Evolutionary conservation across 139 green algal genomes (phyloP), one percentile per base, ranked within the genome.

Genomic region (Volvox reticuliferus): DNA sequence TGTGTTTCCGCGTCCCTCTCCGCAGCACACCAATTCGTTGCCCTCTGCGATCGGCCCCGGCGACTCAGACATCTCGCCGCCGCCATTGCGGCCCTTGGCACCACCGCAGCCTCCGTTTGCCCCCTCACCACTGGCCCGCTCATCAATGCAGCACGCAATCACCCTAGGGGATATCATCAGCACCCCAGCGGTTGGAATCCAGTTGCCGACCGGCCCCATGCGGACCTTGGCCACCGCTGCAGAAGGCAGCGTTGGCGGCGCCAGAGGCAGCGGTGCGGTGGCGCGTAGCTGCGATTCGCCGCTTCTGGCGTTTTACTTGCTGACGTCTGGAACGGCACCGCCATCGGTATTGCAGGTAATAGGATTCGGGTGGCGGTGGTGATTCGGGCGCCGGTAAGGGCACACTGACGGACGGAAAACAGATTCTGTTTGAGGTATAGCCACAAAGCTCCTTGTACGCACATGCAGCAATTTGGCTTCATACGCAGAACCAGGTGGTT

Each of bases 291-390:
- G 78, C 36, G 78, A 71, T 2, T 21, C 22, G 18, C 85, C 85
- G 19, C n/a, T 89, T 24, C 85, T 89, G 24, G 85, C 85, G 2
- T 71, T 73, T 5, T 89, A 89, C 69, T 14, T 89, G 37, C 69
- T 89, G 14, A 89, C 85, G 36, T 82, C 69, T 24, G 85, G 85
- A 1, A 1, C 85, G 28, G 71, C 85, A 26, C 12, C 85, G 69
- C 85, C 85, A 9, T 63, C 69, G 28, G 85, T 82, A 35, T 30
- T 89, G 44, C 85, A 89, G 85, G 85, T 81, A 55, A 33, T 62
- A 73, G 2, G 12, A 73, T 55, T 55, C 5, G 44, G 44, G 44
- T 55, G 44, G 44, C 44, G 44, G 9, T 55, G 44, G 44, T 55
- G 44, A 55, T 9, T 55, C 44, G 44, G 44, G 44, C 5, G 44